Conservation (phyloP, 768 basidiomycete genomes). For the Tricholoma sp. region DNA sequence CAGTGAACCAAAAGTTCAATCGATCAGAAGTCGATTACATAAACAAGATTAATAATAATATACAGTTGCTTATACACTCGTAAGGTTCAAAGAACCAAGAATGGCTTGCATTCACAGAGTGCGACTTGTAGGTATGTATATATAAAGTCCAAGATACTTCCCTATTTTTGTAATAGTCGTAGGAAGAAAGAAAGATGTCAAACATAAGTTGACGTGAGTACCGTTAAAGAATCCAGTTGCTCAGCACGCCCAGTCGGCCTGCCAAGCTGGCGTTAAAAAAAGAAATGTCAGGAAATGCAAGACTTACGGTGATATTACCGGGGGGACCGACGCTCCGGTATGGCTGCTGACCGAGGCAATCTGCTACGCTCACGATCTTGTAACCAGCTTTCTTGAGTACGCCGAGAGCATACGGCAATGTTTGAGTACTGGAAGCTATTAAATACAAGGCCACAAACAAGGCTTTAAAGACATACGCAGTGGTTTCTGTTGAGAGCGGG, state of each 20-base stretch:
- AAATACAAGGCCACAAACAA: neutral
- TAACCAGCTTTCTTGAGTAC: slow-evolving; percentile 35
- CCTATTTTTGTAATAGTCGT: too few species aligned
- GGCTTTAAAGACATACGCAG: slow-evolving; percentile 16
- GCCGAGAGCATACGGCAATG: slow-evolving; percentile 35
- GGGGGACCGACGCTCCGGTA: slow-evolving; percentile 32
- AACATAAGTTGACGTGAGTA: neutral
- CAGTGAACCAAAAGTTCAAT: too few species aligned
- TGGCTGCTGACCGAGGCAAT: slow-evolving; percentile 34
- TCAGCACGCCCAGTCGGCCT: slow-evolving; percentile 4
- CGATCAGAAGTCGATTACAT: too few species aligned
- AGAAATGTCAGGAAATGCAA: neutral
- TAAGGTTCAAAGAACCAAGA: too few species aligned
- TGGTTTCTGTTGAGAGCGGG: slow-evolving; percentile 11
- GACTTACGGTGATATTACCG: slow-evolving; percentile 25
- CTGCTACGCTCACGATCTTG: slow-evolving; percentile 36
- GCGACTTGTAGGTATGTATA: neutral
- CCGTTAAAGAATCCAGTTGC: neutral
- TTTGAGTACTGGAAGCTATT: slow-evolving; percentile 19
- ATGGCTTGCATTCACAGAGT: neutral
- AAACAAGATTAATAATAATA: too few species aligned
- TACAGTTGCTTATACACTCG: too few species aligned
- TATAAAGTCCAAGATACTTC: neutral
- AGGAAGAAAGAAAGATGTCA: too few species aligned
- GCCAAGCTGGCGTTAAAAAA: neutral